These are phyloP conservation scores for Ambrosiella beaveri DNA, from an alignment of 2,329 filamentous ascomycete genomes.

Conservation along the genomic window DNA sequence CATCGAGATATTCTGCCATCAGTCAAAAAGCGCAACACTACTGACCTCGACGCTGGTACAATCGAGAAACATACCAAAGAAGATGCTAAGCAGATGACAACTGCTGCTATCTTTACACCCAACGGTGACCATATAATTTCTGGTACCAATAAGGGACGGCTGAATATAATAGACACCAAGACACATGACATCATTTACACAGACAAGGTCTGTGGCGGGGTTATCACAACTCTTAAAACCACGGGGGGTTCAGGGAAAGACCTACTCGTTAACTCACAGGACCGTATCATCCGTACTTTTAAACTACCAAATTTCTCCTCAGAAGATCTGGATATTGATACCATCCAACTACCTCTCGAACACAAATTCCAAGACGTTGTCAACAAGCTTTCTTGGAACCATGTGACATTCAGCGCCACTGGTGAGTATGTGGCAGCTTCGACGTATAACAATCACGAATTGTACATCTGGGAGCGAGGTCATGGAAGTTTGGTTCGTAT, in stretches of 20 bases:
- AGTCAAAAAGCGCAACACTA: conserved; percentile 55
- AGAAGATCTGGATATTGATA: conserved; percentile 60
- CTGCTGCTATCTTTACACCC: conserved; percentile 74
- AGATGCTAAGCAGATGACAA: conserved; percentile 89
- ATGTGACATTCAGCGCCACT: conserved; percentile 84
- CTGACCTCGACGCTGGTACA: conserved; percentile 49
- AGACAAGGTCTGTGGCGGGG: conserved; percentile 69
- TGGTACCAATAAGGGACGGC: conserved; percentile 86
- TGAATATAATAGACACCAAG: conserved; percentile 82
- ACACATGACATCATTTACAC: conserved; percentile 76
- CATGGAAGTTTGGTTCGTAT: conserved; percentile 93
- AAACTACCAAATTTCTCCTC: conserved; percentile 62
- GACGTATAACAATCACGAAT: conserved; percentile 95
- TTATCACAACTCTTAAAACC: conserved; percentile 74
- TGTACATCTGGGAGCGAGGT: conserved; percentile 93
- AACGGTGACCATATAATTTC: conserved; percentile 77
- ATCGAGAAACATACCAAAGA: conserved; percentile 78
- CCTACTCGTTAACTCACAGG: conserved; percentile 79
- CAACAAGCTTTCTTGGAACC: conserved; percentile 89
- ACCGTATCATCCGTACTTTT: conserved; percentile 87
- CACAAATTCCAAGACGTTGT: conserved; percentile 98
- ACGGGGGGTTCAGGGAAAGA: conserved; percentile 64
- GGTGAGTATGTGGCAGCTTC: conserved; percentile 93
- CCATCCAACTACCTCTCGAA: conserved; percentile 76
- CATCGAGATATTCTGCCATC: conserved; percentile 67